Base-by-base conservation (phyloP, 2,329 filamentous ascomycete genomes). In the Calonectria pteridis region DNA sequence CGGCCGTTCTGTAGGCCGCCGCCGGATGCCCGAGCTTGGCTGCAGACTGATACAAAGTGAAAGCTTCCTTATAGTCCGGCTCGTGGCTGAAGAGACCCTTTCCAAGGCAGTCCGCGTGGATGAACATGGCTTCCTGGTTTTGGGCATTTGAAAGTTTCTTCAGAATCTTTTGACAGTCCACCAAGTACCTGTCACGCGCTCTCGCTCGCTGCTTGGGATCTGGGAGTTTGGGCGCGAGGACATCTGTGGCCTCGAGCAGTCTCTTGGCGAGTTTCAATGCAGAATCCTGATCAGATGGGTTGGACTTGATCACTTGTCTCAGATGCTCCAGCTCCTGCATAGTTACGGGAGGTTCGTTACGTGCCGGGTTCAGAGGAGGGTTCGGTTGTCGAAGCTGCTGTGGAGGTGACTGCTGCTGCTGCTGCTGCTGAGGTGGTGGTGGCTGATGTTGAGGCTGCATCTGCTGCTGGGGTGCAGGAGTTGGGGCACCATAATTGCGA, bases 1-100 rank as follows among this genome's bases (percentile, higher is more conserved):
- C 96, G 0, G 97, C 97, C 31, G 97, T 98, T 69, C 97, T 92
- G 84, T 98, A 99, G 0, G 97, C 97, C 33, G 95, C 94, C 68
- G 94, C 93, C 2, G 94, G 90, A 83, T 99, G 95, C 1, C 95
- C 95, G 16, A 93, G 86, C 86, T 98, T 99, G 0, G 97, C 97
- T 2, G 96, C 95, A 13, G 95, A 95, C 84, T 98, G 96, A 80
- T 99, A 99, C 13, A 98, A 88, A 2, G 92, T 93, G 83, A 98
- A 99, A 0, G 97, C 97, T 85, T 98, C 96, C 81, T 97, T 98
- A 67, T 94, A 91, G 80, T 98, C 96, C 0, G 92, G 89, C 79
- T 96, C 93, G 16, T 94, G 86, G 6, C 96, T 95, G 28, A 98
- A 90, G 11, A 91, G 86, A 6, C 96, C 96, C 76, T 94, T 92